Evolutionary conservation across 345 rosid genomes (phyloP).

Genomic region (Kandelia obovata): DNA sequence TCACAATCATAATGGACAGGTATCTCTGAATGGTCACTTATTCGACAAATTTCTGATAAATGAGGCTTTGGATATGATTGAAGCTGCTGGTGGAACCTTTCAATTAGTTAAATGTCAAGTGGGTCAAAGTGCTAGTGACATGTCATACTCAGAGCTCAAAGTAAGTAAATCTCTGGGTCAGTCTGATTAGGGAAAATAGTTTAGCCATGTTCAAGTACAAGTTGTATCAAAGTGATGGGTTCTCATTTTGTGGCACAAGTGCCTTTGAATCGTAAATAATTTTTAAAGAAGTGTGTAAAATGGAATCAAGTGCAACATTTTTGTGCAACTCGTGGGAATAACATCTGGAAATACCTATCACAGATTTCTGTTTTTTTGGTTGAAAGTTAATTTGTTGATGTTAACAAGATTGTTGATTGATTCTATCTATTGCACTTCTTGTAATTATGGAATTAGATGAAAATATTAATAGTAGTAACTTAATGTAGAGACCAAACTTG

Average conservation of each 20-base stretch:
- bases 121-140: constrained; percentile 65
- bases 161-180: constrained; percentile 40
- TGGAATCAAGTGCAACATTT: neutral
- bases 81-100: constrained; percentile 83
- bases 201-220: neutral
- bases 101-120: constrained; percentile 81
- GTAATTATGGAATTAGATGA: no score
- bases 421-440: neutral
- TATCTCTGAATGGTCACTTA: constrained; percentile 85
- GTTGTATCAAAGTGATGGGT: neutral
- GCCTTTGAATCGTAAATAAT: neutral
- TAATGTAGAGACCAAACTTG: neutral
- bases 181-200: constrained; percentile 1
- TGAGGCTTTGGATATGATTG: constrained; percentile 91
- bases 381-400: neutral
- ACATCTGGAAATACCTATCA: constrained; percentile 2
- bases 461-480: neutral
- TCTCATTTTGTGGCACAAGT: neutral
- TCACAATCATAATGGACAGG: constrained; percentile 46
- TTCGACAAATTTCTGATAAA: constrained; percentile 89
- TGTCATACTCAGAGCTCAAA: constrained; percentile 86
- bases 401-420: neutral
- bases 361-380: neutral
- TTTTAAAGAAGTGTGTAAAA: neutral
- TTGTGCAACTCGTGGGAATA: neutral